Evolutionary conservation across 1,284 basidiomycete genomes (phyloP).

Genomic region (Ustilago trichophora): DNA sequence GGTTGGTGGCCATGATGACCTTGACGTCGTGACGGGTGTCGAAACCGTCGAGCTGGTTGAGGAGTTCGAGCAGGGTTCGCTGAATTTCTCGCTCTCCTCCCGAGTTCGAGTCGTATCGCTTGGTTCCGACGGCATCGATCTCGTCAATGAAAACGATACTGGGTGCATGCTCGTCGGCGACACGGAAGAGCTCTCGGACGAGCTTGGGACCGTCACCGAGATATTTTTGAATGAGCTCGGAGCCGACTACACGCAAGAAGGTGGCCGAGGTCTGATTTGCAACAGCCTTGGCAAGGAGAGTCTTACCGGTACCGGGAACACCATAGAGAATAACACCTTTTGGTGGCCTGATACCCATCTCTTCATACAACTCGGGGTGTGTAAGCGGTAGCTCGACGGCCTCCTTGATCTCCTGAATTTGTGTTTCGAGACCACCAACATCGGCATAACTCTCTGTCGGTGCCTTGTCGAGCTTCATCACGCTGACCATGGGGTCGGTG

Average conservation of each 20-base stretch:
- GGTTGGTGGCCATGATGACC: constrained; percentile 84
- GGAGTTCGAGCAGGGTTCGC: constrained; percentile 68
- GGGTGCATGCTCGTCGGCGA: constrained; percentile 69
- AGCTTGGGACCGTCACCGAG: constrained; percentile 82
- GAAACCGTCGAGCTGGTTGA: constrained; percentile 91
- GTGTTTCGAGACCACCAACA: constrained; percentile 93
- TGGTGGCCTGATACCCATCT: constrained; percentile 99
- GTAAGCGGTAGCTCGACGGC: constrained; percentile 97
- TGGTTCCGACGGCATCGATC: constrained; percentile 69
- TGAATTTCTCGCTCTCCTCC: constrained; percentile 69
- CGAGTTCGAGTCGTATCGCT: constrained; percentile 69
- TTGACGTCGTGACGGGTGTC: constrained; percentile 99
- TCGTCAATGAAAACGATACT: constrained; percentile 70
- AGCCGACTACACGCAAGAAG: constrained; percentile 96
- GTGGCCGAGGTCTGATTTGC: constrained; percentile 99
- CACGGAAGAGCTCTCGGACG: constrained; percentile 69
- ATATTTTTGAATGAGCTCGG: constrained; percentile 98
- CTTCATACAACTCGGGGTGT: constrained; percentile 97
- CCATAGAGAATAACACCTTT: constrained; percentile 99
- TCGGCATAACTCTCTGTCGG: constrained; percentile 99
- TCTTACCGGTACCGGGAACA: constrained; percentile 98
- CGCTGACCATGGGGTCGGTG: constrained; percentile 94
- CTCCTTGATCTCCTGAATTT: constrained; percentile 99
- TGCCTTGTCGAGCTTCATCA: constrained; percentile 95
- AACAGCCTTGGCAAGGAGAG: constrained; percentile 95